phyloP scores from a whole-genome alignment of 2,329 filamentous ascomycete species.

The Lasiodiplodia hormozganensis region DNA sequence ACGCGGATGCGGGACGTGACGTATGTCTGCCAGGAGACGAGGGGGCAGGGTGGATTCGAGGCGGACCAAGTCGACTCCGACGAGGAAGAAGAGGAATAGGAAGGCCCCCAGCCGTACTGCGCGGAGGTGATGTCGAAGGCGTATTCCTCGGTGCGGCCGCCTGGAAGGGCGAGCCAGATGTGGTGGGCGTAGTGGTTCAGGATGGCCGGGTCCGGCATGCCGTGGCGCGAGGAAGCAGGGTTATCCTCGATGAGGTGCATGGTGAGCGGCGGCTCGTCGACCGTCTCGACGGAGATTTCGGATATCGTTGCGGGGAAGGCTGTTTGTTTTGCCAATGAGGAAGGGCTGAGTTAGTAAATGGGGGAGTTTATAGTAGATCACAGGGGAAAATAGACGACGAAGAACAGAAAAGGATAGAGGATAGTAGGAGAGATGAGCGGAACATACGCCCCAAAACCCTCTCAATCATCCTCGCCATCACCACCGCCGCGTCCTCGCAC shows the following conservation, averaged over 20 bases:
- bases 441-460: background rate
- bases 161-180: background rate
- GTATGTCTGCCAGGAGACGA: background rate
- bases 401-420: no score
- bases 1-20: background rate
- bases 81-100: background rate
- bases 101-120: conserved; percentile 10
- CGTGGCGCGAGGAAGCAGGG: background rate
- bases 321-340: no score
- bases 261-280: background rate
- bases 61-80: no score
- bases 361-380: no score
- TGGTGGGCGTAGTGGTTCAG: conserved; percentile 1
- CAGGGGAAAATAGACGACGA: no score
- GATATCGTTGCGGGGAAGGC: background rate
- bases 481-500: conserved; percentile 7
- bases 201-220: background rate
- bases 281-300: background rate
- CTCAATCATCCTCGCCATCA: conserved; percentile 3
- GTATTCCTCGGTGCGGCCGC: background rate
- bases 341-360: background rate
- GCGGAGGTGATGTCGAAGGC: conserved; percentile 11
- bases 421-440: no score
- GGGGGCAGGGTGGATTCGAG: background rate
- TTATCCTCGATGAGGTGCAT: background rate